Conservation (phyloP, 441 rosid species). For the Kokia cookei region DNA sequence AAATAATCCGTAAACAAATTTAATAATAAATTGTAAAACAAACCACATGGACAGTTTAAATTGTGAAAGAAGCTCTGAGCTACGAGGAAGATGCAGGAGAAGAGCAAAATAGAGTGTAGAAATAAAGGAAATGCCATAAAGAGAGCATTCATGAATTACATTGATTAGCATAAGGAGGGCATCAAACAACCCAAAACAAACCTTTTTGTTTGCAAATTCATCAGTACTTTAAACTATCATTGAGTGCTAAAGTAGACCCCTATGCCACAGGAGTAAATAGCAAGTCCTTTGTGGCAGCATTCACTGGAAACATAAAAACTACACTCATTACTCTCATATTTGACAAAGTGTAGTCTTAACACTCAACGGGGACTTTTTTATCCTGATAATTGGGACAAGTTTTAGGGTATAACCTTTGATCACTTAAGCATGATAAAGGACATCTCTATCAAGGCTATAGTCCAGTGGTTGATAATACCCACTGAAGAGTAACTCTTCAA, state of each 20-base stretch:
- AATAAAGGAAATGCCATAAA: background rate
- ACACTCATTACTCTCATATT: background rate
- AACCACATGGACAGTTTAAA: background rate
- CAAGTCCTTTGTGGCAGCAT: background rate
- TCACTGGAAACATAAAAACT: background rate
- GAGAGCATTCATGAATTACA: background rate
- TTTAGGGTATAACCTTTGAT: background rate
- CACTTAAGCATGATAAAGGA: background rate
- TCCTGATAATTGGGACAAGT: background rate
- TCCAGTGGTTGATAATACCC: background rate
- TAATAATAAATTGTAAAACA: background rate
- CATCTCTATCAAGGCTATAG: slow-evolving; percentile 1
- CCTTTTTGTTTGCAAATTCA: background rate
- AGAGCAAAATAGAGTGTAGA: background rate
- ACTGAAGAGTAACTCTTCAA: background rate
- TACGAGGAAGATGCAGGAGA: background rate
- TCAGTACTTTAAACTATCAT: background rate
- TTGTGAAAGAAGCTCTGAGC: background rate
- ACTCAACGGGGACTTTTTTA: background rate
- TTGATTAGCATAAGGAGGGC: background rate
- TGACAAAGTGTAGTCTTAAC: background rate
- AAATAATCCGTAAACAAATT: background rate
- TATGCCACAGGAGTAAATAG: background rate
- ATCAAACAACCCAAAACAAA: background rate
- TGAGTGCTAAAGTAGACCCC: background rate